Base-by-base conservation (phyloP, 345 rosid genomes). In the Citrus hindsii region DNA sequence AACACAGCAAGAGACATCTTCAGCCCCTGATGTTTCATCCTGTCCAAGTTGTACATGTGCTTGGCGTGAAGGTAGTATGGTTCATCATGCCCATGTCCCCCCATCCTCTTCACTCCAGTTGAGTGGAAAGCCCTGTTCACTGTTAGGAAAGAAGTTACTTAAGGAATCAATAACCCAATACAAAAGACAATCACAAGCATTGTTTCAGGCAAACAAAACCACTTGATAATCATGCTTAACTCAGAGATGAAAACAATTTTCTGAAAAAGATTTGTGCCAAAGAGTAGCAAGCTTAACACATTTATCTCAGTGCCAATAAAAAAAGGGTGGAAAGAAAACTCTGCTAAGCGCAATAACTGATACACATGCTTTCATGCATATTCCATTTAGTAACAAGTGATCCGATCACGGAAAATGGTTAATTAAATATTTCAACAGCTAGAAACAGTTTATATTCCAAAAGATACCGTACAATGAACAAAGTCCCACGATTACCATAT, bases 41-140 rank as follows among this genome's bases (percentile, higher is more conserved):
- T 89, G 83, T 92, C 98, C 95, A 94, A 85, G 84, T 96, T 94
- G 91, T 96, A 96, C 99, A 96, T 94, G 88, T 94, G 97, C 88
- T 96, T 94, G 0, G 98, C 91, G 73, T 96, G 97, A 9, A 96
- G 82, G 86, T 94, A 96, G 83, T 64, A 90, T 32, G 92, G 94
- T 73, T 96, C 97, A 4, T 90, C 89, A 63, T 93, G 91, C 25
- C 81, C 90, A 78, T 89, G 93, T 61, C 86, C 93, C 7, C 96
- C 89, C 90, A 92, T 92, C 72, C 88, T 85, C 87, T 92, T 92
- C 87, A 88, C 89, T 69, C 92, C 92, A n/a, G 90, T 92, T 12
- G 94, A 89, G 82, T 89, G 97, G 76, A 88, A 74, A 63, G 79
- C 84, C 77, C 82, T 81, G 70, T 66, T 84, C 68, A 75, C 90